These are phyloP conservation scores for Jamesozyma piceae DNA, from an alignment of 805 yeast genomes.

Conservation along the genomic window DNA sequence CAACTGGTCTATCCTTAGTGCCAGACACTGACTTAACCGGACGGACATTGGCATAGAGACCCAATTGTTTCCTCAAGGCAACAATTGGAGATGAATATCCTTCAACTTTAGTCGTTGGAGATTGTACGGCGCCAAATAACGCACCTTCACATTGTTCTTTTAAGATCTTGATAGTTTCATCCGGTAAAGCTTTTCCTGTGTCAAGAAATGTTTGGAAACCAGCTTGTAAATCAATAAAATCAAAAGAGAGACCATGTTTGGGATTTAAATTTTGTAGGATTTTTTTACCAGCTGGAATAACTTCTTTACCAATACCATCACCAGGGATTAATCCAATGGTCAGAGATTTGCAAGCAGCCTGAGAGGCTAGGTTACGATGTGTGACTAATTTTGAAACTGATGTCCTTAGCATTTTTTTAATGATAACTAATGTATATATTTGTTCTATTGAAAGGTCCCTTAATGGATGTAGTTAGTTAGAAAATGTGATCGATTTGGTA, in stretches of 20 bases:
- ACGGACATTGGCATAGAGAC: constrained; percentile 91
- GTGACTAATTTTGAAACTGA: constrained; percentile 21
- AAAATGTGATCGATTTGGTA: too few relatives aligned
- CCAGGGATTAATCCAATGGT: constrained; percentile 82
- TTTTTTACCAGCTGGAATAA: constrained; percentile 91
- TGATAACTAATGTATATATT: not conserved
- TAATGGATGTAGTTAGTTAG: too few relatives aligned
- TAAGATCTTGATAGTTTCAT: constrained; percentile 73
- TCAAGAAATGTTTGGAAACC: constrained; percentile 89
- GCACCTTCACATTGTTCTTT: constrained; percentile 90
- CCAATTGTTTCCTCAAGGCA: constrained; percentile 92
- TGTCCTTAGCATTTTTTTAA: constrained; percentile 23
- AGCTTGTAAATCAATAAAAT: constrained; percentile 82
- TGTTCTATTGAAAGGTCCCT: too few relatives aligned
- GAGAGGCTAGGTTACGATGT: constrained; percentile 30
- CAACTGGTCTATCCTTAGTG: constrained; percentile 71
- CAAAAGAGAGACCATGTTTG: constrained; percentile 67
- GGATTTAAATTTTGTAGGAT: constrained; percentile 75
- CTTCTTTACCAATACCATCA: constrained; percentile 97
- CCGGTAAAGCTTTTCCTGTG: constrained; percentile 95
- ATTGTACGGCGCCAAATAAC: constrained; percentile 91
- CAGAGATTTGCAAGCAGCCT: constrained; percentile 36
- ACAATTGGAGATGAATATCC: constrained; percentile 98
- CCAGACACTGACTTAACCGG: constrained; percentile 93
- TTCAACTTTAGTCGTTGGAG: constrained; percentile 86